Conservation (phyloP, 805 yeast genomes). For the Saturnispora besseyi region DNA sequence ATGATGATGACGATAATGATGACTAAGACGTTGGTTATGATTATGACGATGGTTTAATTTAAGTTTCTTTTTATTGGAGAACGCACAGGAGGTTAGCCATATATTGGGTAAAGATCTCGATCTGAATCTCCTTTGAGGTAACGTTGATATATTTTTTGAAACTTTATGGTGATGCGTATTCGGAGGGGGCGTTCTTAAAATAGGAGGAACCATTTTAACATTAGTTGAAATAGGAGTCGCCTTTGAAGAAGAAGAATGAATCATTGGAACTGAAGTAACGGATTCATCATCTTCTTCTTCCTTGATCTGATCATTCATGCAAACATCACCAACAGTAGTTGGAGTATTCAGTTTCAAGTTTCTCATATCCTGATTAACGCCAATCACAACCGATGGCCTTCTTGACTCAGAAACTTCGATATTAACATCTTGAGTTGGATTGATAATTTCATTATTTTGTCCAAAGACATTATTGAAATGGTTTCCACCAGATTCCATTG, state of each 20-base stretch:
- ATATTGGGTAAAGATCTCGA: slow-evolving; percentile 30
- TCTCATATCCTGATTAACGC: neutral
- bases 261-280: neutral
- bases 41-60: slow-evolving; percentile 2
- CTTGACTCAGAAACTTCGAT: neutral
- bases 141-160: slow-evolving; percentile 5
- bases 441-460: slow-evolving; percentile 6
- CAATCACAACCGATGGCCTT: neutral
- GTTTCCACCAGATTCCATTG: slow-evolving; percentile 33
- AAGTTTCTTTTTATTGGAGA: neutral
- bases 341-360: neutral
- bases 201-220: too few species aligned
- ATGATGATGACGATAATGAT: neutral
- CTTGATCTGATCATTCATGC: slow-evolving; percentile 4
- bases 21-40: neutral
- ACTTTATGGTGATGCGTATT: slow-evolving; percentile 1
- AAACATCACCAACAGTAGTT: neutral
- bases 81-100: slow-evolving; percentile 19
- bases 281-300: neutral
- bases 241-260: neutral
- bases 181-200: neutral
- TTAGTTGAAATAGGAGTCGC: too few species aligned
- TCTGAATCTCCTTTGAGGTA: slow-evolving; percentile 23
- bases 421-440: neutral
- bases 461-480: slow-evolving; percentile 29